Evolutionary conservation across 345 rosid species (phyloP).

Genomic region (Eucalyptus caleyi): DNA sequence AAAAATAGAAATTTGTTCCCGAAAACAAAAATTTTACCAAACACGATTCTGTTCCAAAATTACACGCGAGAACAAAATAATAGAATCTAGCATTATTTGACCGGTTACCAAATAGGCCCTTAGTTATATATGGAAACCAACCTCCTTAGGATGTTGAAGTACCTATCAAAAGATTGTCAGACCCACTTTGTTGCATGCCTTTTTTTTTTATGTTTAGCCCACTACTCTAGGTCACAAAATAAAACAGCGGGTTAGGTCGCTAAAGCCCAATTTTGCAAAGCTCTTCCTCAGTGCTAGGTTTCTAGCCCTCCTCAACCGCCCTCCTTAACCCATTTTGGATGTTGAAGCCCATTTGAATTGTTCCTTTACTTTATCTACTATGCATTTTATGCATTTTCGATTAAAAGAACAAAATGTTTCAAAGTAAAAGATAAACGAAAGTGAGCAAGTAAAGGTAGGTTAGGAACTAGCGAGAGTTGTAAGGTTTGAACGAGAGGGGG

Average conservation of each 20-base stretch:
- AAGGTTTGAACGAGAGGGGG: not conserved
- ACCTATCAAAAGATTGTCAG: not conserved
- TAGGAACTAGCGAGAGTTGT: not conserved
- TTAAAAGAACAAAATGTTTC: not conserved
- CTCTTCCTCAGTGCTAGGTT: not conserved
- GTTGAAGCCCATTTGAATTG: not conserved
- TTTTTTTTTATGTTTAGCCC: not conserved
- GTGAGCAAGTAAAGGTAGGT: not conserved
- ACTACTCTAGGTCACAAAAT: not conserved
- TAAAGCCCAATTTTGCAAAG: not conserved
- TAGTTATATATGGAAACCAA: too few species aligned
- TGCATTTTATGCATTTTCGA: not conserved
- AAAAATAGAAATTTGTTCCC: rapidly evolving
- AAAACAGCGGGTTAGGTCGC: rapidly evolving
- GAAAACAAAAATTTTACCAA: rapidly evolving
- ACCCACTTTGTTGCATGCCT: too few species aligned
- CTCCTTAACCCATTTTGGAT: not conserved
- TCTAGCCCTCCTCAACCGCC: not conserved
- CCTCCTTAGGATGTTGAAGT: too few species aligned
- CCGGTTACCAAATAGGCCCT: too few species aligned
- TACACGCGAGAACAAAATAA: rapidly evolving
- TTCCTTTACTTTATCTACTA: not conserved
- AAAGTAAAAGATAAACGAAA: too few species aligned
- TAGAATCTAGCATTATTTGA: rapidly evolving
- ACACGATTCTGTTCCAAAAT: rapidly evolving